Base-by-base conservation (phyloP, 208 protist species). In the Crithidia brevicula region DNA sequence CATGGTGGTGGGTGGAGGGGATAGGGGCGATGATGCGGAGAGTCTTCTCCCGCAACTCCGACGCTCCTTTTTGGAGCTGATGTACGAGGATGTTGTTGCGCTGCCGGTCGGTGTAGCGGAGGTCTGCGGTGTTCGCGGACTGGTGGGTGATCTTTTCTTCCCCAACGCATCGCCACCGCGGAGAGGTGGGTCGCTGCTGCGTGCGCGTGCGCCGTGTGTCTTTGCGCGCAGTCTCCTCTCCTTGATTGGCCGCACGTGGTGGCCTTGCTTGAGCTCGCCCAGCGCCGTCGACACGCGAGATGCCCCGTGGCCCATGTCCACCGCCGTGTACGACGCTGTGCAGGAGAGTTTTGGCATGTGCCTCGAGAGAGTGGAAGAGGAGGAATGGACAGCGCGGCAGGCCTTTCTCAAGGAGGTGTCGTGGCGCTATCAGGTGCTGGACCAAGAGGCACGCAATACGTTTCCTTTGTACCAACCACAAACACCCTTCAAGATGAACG, bases 131-230 rank as follows among this genome's bases (percentile, higher is more conserved):
- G 52, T 79, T 20, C 77, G 72, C 0, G 83, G 80, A 8, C 76
- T 85, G 38, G 28, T 89, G 7, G 82, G 86, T 33, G 83, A 92
- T 58, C 36, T 92, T 5, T 16, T 81, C 22, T 67, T 85, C 20
- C 71, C 60, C 8, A 36, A 9, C 23, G 52, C 56, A 23, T 30
- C 57, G 20, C 45, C 53, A 27, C 67, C 57, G 23, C 67, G 58
- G 1, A 13, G 18, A 20, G 31, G 25, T 52, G 34, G n/a, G 4
- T 0, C 34, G 34, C 16, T 16, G 47, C 33, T 65, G 31, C 59
- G 46, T 7, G 45, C 38, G n/a, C 59, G 59, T 8, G 40, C 43
- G 1, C 33, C 40, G 34, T 2, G 43, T 34, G 47, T 34, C 34
- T 66, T 73, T 45, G 13, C 16, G 7, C 67, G 67, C 28, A 73